Evolutionary conservation across 768 basidiomycete genomes (phyloP), one percentile per base, ranked within the genome.

Genomic region (Boletellus emodensis): DNA sequence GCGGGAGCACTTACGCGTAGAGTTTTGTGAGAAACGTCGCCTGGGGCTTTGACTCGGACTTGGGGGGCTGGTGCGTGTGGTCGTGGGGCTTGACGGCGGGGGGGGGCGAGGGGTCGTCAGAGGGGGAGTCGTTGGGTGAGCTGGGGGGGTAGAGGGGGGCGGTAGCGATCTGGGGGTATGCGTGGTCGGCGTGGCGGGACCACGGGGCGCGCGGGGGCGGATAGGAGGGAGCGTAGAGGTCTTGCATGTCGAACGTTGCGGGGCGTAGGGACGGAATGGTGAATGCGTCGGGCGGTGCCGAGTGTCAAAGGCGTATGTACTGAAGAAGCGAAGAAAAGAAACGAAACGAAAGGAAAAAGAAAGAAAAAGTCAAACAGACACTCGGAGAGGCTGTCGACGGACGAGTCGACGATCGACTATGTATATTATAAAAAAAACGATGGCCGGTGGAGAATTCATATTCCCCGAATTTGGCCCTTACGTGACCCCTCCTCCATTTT

Each of bases 1-100:
- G 28, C 38, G 44, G n/a, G 32, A n/a, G 9, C 30, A 84, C 88
- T 62, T 64, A 92, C 92, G 87, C 87, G 81, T 94, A 96, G 44
- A 96, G 81, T 78, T 94, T 95, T 69, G 93, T 96, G 64, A 96
- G 78, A 68, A 96, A 96, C n/a, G 93, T 94, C 0, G 90, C 87
- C 75, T 93, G 89, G 0, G 87, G 89, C 70, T 93, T 92, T 48
- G 80, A 73, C 57, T 89, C 87, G 37, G 80, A 64, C 74, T 89
- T 90, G 67, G 74, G 72, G n/a, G 76, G 71, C 45, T 73, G 77
- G 35, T 80, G 78, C 24, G 24, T 26, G 24, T 26, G 24, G 65
- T 66, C 69, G n/a, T 68, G 64, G 44, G 66, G 55, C 57, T 69
- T 71, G 43, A 62, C 49, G 38, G 63, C 22, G 39, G 68, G 56